Percentiles rank a stretch among this genome's conserved stretches.
phyloP scores from a whole-genome alignment of 495 filamentous ascomycete species.

The Filosporella fistucella region DNA sequence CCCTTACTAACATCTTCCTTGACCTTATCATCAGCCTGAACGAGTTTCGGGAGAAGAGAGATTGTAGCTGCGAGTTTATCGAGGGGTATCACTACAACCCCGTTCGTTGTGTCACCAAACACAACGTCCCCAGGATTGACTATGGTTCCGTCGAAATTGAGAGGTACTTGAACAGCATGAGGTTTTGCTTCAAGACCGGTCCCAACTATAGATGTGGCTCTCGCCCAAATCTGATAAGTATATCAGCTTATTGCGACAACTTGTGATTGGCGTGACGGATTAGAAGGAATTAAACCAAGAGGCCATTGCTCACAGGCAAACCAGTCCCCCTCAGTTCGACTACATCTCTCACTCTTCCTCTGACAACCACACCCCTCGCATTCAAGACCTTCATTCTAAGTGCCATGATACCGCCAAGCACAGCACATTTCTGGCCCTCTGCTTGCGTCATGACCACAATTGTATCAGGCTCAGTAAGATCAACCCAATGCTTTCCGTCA shows the following conservation, averaged over 20 bases:
- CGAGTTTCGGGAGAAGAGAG: constrained; percentile 47
- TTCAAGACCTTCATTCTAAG: constrained; percentile 51
- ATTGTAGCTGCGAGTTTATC: constrained; percentile 43
- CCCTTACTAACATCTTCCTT: constrained; percentile 55
- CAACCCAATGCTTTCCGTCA: constrained; percentile 53
- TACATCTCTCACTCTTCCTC: constrained; percentile 61
- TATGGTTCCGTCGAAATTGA: constrained; percentile 44
- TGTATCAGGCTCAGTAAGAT: constrained; percentile 45
- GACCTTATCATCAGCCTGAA: constrained; percentile 56
- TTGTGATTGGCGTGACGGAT: background rate
- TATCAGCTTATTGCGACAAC: background rate
- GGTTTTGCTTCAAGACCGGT: constrained; percentile 55
- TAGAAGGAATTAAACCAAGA: background rate
- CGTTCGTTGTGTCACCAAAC: constrained; percentile 56
- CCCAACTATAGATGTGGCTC: constrained; percentile 53
- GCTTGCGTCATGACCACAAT: constrained; percentile 60
- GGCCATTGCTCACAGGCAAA: constrained; percentile 40
- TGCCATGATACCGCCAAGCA: constrained; percentile 66
- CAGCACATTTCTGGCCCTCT: constrained; percentile 51
- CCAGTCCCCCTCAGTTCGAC: constrained; percentile 40
- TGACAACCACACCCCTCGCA: constrained; percentile 48
- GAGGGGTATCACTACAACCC: constrained; percentile 58
- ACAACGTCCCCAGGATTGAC: constrained; percentile 58
- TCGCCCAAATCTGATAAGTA: constrained; percentile 46
- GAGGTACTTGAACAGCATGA: constrained; percentile 46